Evolutionary conservation across 352 stramenopile genomes (phyloP).

Genomic region (Phytophthora sp.): DNA sequence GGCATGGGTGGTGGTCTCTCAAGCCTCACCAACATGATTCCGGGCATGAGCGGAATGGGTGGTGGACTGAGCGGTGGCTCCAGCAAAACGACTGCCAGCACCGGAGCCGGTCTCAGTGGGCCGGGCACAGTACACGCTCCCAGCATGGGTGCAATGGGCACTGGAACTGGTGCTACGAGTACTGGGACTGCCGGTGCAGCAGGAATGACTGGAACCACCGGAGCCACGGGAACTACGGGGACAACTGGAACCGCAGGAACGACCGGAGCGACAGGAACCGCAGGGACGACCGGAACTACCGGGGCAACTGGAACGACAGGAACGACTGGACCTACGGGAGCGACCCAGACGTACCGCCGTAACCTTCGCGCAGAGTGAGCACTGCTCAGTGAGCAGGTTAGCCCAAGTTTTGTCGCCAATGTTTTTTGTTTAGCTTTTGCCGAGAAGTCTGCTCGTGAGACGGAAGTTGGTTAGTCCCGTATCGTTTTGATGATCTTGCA

Average conservation of each 20-base stretch:
- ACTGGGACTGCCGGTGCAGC: background rate
- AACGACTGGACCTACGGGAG: background rate
- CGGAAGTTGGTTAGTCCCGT: too few species aligned
- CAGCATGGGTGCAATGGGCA: background rate
- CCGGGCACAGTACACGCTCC: constrained; percentile 1
- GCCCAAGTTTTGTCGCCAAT: background rate
- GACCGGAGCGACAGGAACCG: background rate
- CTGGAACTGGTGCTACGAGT: background rate
- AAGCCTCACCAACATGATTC: background rate
- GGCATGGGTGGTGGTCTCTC: background rate
- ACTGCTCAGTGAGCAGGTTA: background rate
- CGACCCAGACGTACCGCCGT: background rate
- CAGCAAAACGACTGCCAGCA: background rate
- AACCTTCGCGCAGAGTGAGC: background rate
- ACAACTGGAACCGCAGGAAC: too few species aligned
- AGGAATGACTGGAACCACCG: background rate
- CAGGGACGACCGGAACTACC: background rate
- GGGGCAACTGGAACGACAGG: too few species aligned
- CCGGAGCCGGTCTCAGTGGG: background rate
- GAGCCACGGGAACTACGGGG: background rate
- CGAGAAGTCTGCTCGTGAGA: too few species aligned
- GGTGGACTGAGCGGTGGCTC: background rate
- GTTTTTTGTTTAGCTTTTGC: too few species aligned
- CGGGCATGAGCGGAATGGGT: background rate
- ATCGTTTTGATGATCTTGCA: background rate